Evolutionary conservation across 139 green algal species (phyloP).

Genomic region (Ettlia oleoabundans): DNA sequence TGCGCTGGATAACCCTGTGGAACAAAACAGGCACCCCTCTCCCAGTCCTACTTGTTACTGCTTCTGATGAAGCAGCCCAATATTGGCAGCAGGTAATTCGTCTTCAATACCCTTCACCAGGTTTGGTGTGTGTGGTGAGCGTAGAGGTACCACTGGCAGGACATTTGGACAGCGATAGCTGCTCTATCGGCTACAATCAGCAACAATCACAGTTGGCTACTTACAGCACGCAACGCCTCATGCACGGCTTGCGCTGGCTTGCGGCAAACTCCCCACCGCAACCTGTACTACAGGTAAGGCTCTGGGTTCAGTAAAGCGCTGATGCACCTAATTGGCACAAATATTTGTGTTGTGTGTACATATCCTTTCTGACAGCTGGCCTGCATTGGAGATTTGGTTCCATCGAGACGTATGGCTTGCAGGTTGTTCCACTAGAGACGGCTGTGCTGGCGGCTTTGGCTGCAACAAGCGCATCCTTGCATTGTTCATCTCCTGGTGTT

Average conservation of each 20-base stretch:
- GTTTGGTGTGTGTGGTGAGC: neutral
- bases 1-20: too few relatives aligned
- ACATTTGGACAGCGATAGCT: neutral
- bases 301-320: neutral
- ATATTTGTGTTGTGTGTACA: neutral
- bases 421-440: conserved; percentile 6
- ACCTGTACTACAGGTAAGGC: conserved; percentile 10
- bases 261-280: conserved; percentile 22
- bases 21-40: neutral
- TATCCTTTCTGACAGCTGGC: neutral
- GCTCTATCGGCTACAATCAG: neutral
- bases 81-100: conserved; percentile 8
- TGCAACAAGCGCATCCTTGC: neutral
- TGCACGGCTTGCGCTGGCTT: conserved; percentile 37
- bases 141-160: too few relatives aligned
- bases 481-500: too few relatives aligned
- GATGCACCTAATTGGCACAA: neutral
- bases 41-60: conserved; percentile 27
- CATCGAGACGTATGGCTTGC: too few relatives aligned
- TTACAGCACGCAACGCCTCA: conserved; percentile 9
- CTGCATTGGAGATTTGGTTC: neutral
- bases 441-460: neutral
- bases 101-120: neutral
- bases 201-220: neutral
- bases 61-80: neutral